Evolutionary conservation across 345 rosid genomes (phyloP).

Genomic region (Salix arbutifolia): DNA sequence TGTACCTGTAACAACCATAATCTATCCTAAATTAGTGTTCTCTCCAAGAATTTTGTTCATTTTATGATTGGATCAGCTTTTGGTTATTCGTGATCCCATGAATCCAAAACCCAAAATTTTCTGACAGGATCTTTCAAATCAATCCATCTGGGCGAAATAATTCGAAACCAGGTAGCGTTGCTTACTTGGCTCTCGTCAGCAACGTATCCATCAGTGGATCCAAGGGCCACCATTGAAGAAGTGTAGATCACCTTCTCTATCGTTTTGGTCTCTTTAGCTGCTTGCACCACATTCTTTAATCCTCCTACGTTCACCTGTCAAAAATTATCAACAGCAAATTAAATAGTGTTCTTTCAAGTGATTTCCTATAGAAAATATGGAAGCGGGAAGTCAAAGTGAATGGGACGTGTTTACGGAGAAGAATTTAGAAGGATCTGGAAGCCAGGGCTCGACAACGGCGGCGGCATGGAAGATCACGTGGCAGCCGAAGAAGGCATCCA

Average conservation of each 20-base stretch:
- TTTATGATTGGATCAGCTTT: no score
- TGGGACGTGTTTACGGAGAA: conserved; percentile 39
- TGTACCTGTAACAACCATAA: conserved; percentile 41
- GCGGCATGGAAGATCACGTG: conserved; percentile 76
- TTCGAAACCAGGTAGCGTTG: neutral
- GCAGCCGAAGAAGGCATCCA: conserved; percentile 61
- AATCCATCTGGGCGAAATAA: no score
- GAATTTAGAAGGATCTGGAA: conserved; percentile 66
- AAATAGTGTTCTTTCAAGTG: no score
- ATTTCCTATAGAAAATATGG: no score
- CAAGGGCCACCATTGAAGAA: conserved; percentile 75
- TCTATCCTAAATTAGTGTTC: neutral
- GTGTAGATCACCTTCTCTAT: conserved; percentile 59
- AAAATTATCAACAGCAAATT: no score
- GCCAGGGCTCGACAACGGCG: conserved; percentile 90
- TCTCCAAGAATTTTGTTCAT: no score
- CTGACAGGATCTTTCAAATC: no score
- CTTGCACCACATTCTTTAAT: no score
- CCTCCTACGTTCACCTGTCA: no score
- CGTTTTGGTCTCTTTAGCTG: conserved; percentile 37
- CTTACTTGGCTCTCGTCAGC: conserved; percentile 58
- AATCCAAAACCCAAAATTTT: no score
- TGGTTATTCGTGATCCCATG: no score
- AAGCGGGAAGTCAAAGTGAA: no score
- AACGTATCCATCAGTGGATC: conserved; percentile 66